Percentiles rank a stretch among this genome's conserved stretches.
These are phyloP conservation scores for Penstemon newberryi DNA, from an alignment of 257 asterid genomes.

Conservation along the genomic window DNA sequence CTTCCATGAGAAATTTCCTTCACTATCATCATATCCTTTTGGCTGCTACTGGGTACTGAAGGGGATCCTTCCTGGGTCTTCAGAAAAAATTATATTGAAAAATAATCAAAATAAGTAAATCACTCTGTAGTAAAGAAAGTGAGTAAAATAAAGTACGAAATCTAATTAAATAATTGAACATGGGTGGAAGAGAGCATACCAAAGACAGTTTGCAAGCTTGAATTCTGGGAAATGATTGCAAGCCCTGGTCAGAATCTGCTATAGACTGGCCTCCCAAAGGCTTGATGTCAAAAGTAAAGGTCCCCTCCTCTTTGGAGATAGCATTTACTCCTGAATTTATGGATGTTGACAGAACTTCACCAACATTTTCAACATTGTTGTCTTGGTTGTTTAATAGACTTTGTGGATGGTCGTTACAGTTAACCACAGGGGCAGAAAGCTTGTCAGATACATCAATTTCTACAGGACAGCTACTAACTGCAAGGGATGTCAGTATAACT, in stretches of 20 bases:
- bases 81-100: conserved; percentile 27
- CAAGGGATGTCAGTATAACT: conserved; percentile 31
- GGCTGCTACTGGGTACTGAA: conserved; percentile 47
- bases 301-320: conserved; percentile 49
- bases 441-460: conserved; percentile 39
- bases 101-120: conserved; percentile 4
- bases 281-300: conserved; percentile 58
- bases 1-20: conserved; percentile 51
- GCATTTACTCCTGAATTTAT: conserved; percentile 37
- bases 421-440: conserved; percentile 32
- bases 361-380: conserved; percentile 34
- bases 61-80: conserved; percentile 59
- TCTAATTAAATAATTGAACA: no score
- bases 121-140: no score
- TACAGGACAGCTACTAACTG: conserved; percentile 45
- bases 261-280: conserved; percentile 50
- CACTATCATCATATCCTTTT: conserved; percentile 35
- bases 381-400: conserved; percentile 34
- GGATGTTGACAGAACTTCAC: conserved; percentile 27
- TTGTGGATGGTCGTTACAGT: conserved; percentile 36
- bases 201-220: conserved; percentile 49
- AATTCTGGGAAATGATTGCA: conserved; percentile 42
- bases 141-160: no score
- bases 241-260: conserved; percentile 41
- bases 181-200: conserved; percentile 41